Percentiles rank a stretch among this genome's conserved stretches.
phyloP scores from a whole-genome alignment of 75 land plant genomes.

The Pinus taeda region DNA sequence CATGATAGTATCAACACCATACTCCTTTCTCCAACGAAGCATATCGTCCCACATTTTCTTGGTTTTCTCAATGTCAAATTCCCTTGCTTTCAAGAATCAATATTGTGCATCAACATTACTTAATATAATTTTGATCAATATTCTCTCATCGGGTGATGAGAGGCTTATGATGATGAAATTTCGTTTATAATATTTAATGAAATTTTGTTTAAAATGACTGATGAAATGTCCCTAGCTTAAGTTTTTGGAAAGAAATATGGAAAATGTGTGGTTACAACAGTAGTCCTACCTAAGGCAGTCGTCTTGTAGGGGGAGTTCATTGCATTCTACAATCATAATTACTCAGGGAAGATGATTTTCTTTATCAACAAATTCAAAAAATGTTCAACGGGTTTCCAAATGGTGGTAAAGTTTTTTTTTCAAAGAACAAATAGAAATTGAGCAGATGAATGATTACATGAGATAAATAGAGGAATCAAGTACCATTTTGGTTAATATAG shows the following conservation, averaged over 20 bases:
- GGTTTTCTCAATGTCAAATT: conserved; percentile 78
- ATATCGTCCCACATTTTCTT: conserved; percentile 90
- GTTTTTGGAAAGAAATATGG: background rate
- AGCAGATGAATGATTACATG: too few species aligned
- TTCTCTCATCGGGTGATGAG: too few species aligned
- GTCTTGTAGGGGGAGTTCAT: background rate
- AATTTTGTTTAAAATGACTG: background rate
- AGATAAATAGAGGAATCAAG: too few species aligned
- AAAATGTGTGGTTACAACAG: too few species aligned
- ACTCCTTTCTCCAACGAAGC: too few species aligned
- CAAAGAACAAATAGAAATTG: background rate
- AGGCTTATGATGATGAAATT: background rate
- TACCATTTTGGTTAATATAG: too few species aligned
- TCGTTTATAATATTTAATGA: background rate
- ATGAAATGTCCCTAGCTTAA: background rate
- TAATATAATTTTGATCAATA: too few species aligned
- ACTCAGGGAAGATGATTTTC: background rate
- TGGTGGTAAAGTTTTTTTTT: background rate
- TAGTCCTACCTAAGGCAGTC: background rate
- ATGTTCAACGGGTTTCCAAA: background rate
- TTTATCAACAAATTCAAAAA: background rate
- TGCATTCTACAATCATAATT: background rate
- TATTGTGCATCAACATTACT: too few species aligned
- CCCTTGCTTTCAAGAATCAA: conserved; percentile 86
- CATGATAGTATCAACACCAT: conserved; percentile 65